phyloP scores from a whole-genome alignment of 1,284 basidiomycete genomes.

The Ceratobasidium sp. region DNA sequence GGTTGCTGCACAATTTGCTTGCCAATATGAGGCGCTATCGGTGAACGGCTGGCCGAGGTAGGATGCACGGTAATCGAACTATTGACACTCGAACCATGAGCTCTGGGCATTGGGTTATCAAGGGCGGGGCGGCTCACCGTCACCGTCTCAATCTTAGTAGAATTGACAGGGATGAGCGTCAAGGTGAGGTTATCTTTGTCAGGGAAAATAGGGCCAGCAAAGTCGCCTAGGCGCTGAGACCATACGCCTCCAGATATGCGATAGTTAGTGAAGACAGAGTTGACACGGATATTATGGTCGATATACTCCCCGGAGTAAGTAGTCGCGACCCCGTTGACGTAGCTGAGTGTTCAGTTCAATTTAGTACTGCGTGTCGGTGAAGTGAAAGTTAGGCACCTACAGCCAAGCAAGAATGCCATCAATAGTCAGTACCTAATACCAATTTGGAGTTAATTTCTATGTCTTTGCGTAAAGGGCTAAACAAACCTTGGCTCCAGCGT shows the following conservation, averaged over 20 bases:
- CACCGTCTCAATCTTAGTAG: conserved; percentile 63
- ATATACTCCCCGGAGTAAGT: conserved; percentile 47
- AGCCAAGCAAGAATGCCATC: conserved; percentile 59
- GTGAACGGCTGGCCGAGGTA: conserved; percentile 68
- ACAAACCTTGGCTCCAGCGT: conserved; percentile 47
- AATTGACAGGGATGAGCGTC: conserved; percentile 62
- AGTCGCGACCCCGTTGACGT: conserved; percentile 45
- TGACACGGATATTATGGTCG: conserved; percentile 46
- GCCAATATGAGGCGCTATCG: conserved; percentile 70
- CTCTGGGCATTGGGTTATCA: not conserved
- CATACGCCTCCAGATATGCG: conserved; percentile 38
- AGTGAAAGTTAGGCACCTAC: conserved; percentile 49
- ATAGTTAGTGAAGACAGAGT: conserved; percentile 48
- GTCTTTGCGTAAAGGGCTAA: conserved; percentile 57
- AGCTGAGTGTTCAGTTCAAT: conserved; percentile 54
- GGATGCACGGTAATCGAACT: conserved; percentile 60
- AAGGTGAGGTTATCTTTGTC: conserved; percentile 65
- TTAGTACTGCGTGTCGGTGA: not conserved
- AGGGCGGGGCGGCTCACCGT: conserved; percentile 53
- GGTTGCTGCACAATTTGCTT: conserved; percentile 70
- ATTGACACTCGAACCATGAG: not conserved
- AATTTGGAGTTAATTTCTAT: conserved; percentile 53
- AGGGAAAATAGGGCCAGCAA: conserved; percentile 69
- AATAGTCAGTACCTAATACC: conserved; percentile 70
- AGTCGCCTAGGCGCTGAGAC: conserved; percentile 71